Base-by-base conservation (phyloP, 23 red algal species). In the Gracilaria vermiculophylla region DNA sequence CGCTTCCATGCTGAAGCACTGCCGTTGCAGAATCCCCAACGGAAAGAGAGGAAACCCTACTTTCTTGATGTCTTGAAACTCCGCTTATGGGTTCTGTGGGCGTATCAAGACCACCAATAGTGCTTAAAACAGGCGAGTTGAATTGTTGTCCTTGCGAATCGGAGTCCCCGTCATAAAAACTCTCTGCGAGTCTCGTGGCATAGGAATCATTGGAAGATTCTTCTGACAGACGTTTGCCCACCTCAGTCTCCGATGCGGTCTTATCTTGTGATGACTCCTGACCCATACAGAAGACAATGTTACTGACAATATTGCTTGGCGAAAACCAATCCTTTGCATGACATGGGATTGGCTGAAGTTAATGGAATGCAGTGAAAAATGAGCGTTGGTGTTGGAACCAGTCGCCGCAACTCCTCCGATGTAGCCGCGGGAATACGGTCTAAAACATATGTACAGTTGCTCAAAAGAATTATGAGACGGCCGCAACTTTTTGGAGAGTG, bases 131-230 rank as follows among this genome's bases (percentile, higher is more conserved):
- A 73, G 67, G 39, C 1, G 21, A 47, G 39, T 73, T 64, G 29
- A 64, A 64, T 34, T 35, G 58, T 40, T 29, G 44, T 48, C 17
- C 67, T 11, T 45, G 36, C 37, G 67, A 73, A 47, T 73, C 67
- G 23, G 36, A 24, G 17, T 45, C 36, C 21, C 25, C 42, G 35
- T 19, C 67, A 19, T 73, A 48, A 48, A 45, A 42, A 48, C 42
- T 48, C 42, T 13, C 42, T 28, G 67, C 67, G 17, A 73, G 36
- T 47, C 67, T 73, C 35, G 67, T 73, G 19, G 36, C 67, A 73
- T 73, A 45, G 32, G 67, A 73, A 48, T 73, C 67, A 45, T 73
- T 32, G 23, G 67, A 73, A 73, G 67, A 73, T 45, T 73, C 67
- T 45, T 42, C 19, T 47, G 67, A 73, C 2, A 47, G 42, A 11